Base-by-base conservation (phyloP, 148 eudicot genomes). In the Euryodendron excelsum region DNA sequence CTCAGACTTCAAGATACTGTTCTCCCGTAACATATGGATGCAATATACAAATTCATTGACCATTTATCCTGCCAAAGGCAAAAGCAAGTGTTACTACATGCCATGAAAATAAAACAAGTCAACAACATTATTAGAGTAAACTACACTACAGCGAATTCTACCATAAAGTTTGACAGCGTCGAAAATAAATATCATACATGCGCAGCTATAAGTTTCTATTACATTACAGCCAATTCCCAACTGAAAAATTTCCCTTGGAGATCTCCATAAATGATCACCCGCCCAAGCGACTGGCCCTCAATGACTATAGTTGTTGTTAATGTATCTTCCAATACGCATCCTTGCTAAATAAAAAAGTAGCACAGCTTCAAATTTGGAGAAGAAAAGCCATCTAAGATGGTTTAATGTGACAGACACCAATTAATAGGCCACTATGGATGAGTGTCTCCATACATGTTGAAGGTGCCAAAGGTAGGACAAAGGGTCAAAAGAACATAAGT, bases 21-120 rank as follows among this genome's bases (percentile, higher is more conserved):
- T 69, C 83, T 74, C 36, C 83, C 83, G 34, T 76, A 80, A 36
- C 79, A 80, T 25, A 80, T 80, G 53, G 79, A 61, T 80, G 83
- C 60, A 61, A 80, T 69, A 55, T 80, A 80, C 64, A 80, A 48
- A 76, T 80, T 80, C 67, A 62, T 80, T 25, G 83, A 69, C 83
- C 83, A 80, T 69, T 80, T 80, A 21, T 80, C 83, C 83, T 80
- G 76, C 41, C 25, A 56, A 41, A 52, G 68, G 27, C 37, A 41
- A 59, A 52, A 79, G 34, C 14, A 80, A 34, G 21, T 55, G 20
- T 65, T 39, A 72, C 18, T 21, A 4, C 44, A 11, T 20, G 30
- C 44, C 34, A 11, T 52, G 76, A 12, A 55, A 55, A 34, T 30
- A 28, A 53, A 72, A 53, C 10, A 28, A 8, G 55, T 52, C 15